Conservation (phyloP, 768 basidiomycete species). For the Russula vinacea region DNA sequence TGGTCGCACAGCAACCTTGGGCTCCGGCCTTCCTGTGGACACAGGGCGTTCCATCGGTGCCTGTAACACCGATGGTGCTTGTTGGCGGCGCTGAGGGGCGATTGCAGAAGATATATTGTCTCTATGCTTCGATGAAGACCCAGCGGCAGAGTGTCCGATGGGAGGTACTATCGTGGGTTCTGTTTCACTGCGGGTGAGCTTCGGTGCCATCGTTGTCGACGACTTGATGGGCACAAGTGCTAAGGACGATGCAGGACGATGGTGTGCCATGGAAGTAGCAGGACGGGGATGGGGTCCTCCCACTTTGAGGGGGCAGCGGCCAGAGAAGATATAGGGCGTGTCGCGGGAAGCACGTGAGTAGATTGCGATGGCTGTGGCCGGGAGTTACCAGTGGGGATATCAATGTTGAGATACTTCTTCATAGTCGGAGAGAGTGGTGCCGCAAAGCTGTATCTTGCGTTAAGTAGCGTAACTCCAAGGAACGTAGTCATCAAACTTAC, state of each 20-base stretch:
- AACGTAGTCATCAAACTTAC: constrained; percentile 41
- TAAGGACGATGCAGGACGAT: constrained; percentile 22
- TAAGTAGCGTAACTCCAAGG: constrained; percentile 12
- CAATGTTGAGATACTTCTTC: constrained; percentile 37
- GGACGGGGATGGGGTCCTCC: constrained; percentile 21
- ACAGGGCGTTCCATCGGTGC: neutral
- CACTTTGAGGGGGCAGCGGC: constrained; percentile 14
- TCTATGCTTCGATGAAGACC: constrained; percentile 6
- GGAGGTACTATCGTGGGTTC: neutral
- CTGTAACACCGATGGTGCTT: neutral
- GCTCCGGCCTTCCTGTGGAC: neutral
- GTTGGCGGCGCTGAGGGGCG: constrained; percentile 16
- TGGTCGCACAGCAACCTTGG: constrained; percentile 3
- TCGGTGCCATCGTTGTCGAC: neutral
- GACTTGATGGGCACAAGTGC: constrained; percentile 2
- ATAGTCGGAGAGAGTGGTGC: constrained; percentile 71
- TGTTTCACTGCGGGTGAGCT: constrained; percentile 17
- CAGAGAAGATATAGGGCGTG: constrained; percentile 23
- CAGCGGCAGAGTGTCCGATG: neutral
- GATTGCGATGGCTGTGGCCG: constrained; percentile 27
- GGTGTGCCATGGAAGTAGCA: constrained; percentile 20
- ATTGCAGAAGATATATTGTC: constrained; percentile 23
- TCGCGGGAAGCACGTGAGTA: constrained; percentile 13
- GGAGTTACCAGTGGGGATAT: constrained; percentile 14
- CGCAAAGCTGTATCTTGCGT: constrained; percentile 52